phyloP scores from a whole-genome alignment of 202 grass and related monocot species.

The Elaeis oleifera region DNA sequence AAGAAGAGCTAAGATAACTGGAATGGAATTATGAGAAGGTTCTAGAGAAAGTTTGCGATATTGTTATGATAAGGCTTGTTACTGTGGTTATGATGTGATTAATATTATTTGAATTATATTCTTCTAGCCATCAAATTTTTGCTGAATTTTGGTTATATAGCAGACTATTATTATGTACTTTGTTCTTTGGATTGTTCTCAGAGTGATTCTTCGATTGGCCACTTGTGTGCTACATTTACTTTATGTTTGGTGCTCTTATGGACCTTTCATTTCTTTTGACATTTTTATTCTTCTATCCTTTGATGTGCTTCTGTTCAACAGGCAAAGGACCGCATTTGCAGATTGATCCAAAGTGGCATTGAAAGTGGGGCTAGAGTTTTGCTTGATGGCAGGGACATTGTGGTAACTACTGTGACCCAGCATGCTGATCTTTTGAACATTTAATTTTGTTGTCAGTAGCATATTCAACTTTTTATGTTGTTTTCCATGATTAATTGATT shows the following conservation, averaged over 20 bases:
- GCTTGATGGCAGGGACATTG: constrained; percentile 73
- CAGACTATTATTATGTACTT: no score
- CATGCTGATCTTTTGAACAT: background rate
- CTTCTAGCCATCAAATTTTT: background rate
- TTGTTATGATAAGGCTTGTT: no score
- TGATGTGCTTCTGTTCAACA: constrained; percentile 5
- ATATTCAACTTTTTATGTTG: background rate
- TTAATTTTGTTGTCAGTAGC: background rate
- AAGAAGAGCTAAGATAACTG: no score
- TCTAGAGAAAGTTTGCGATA: no score
- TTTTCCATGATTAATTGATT: no score
- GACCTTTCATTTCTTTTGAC: no score
- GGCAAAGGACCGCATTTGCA: constrained; percentile 95
- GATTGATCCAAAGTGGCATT: constrained; percentile 79
- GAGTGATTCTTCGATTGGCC: no score
- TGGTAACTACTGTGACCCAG: constrained; percentile 31
- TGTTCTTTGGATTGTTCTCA: no score
- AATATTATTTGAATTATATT: background rate
- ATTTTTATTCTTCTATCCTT: no score
- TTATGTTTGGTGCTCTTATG: no score
- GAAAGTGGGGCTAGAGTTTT: constrained; percentile 65
- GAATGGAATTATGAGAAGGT: no score
- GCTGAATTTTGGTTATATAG: background rate
- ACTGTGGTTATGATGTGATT: background rate
- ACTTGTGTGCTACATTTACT: no score